A percentile compares a stretch with the other conserved stretches of the same genome.
These are phyloP conservation scores for Ottelia alismoides DNA, from an alignment of 106 monocot genomes.

Conservation along the genomic window DNA sequence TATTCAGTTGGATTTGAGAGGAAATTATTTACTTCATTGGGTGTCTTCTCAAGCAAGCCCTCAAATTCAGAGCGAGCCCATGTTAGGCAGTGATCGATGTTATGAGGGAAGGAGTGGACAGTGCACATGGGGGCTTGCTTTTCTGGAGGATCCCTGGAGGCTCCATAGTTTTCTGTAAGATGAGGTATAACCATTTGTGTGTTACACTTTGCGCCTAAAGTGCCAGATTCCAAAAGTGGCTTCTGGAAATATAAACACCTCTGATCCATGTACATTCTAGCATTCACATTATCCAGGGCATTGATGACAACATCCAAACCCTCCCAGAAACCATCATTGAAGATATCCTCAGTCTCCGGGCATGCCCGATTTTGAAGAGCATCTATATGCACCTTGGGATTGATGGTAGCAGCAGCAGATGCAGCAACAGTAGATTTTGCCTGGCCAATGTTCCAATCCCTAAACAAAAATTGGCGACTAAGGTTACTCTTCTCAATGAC, in stretches of 20 bases:
- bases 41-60: slow-evolving; percentile 84
- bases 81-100: slow-evolving; percentile 90
- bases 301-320: slow-evolving; percentile 64
- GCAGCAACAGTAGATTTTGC: slow-evolving; percentile 90
- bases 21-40: slow-evolving; percentile 80
- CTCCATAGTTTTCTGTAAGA: slow-evolving; percentile 92
- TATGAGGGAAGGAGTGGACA: slow-evolving; percentile 92
- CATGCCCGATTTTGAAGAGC: slow-evolving; percentile 90
- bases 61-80: slow-evolving; percentile 97
- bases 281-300: slow-evolving; percentile 90
- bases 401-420: slow-evolving; percentile 51
- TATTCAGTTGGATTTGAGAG: slow-evolving; percentile 63
- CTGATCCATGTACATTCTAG: slow-evolving; percentile 80
- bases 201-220: slow-evolving; percentile 79
- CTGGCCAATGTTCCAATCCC: slow-evolving; percentile 96
- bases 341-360: slow-evolving; percentile 79
- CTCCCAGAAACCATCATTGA: slow-evolving; percentile 90
- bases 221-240: slow-evolving; percentile 91
- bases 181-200: slow-evolving; percentile 97
- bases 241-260: slow-evolving; percentile 86
- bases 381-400: slow-evolving; percentile 54
- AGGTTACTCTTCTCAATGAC: slow-evolving; percentile 97
- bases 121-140: slow-evolving; percentile 96
- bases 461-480: slow-evolving; percentile 86
- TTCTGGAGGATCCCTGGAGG: slow-evolving; percentile 84